Conservation (phyloP, 108 stramenopile species). For the Pseudonitzschia multistriata region DNA sequence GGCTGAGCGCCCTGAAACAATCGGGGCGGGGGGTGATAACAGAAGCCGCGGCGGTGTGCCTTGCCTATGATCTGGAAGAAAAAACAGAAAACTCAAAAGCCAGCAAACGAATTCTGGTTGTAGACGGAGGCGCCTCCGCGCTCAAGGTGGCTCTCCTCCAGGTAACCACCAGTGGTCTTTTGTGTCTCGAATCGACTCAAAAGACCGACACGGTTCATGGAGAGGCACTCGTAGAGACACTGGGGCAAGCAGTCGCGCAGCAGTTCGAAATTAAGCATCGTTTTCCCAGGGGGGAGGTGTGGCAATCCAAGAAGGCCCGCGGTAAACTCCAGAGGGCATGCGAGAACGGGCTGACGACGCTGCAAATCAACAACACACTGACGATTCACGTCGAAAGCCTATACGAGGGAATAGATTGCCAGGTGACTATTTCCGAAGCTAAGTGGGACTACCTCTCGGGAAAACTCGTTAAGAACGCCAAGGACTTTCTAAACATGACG, state of each 20-base stretch:
- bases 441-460: slow-evolving; percentile 71
- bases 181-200: slow-evolving; percentile 23
- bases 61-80: slow-evolving; percentile 26
- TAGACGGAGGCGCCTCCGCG: slow-evolving; percentile 72
- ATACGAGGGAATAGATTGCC: slow-evolving; percentile 80
- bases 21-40: slow-evolving; percentile 33
- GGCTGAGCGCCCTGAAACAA: slow-evolving; percentile 15
- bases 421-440: slow-evolving; percentile 63
- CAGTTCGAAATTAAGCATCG: slow-evolving; percentile 70
- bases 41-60: slow-evolving; percentile 31
- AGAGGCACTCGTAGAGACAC: slow-evolving; percentile 22
- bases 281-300: slow-evolving; percentile 52
- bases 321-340: slow-evolving; percentile 62
- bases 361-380: slow-evolving; percentile 54
- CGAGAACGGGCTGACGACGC: slow-evolving; percentile 60
- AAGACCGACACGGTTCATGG: slow-evolving; percentile 22
- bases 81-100: slow-evolving; percentile 19
- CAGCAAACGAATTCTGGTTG: slow-evolving; percentile 40
- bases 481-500: slow-evolving; percentile 25
- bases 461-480: slow-evolving; percentile 50
- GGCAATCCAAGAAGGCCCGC: slow-evolving; percentile 60
- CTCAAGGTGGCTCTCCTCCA: slow-evolving; percentile 49
- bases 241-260: slow-evolving; percentile 60
- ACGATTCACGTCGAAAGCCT: slow-evolving; percentile 67
- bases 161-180: slow-evolving; percentile 11